Conservation (phyloP, 768 basidiomycete genomes). For the Termitomyces sp. region DNA sequence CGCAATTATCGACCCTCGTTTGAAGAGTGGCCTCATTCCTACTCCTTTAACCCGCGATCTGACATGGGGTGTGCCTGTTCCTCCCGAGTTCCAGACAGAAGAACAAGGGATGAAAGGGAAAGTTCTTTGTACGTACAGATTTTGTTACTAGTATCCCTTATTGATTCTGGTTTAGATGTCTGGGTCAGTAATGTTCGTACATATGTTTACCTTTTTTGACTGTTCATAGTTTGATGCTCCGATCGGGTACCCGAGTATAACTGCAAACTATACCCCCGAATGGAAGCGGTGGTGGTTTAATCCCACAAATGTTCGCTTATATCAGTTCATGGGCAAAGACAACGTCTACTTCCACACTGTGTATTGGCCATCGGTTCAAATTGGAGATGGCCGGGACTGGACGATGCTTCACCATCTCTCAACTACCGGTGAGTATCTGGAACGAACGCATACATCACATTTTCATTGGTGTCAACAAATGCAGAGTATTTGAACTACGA, state of each 20-base stretch:
- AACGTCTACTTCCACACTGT: slow-evolving; percentile 98
- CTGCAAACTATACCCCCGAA: slow-evolving; percentile 88
- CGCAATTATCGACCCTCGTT: slow-evolving; percentile 81
- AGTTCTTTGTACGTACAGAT: slow-evolving; percentile 78
- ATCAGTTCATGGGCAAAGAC: slow-evolving; percentile 99
- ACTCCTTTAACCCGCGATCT: slow-evolving; percentile 93
- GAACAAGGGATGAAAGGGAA: slow-evolving; percentile 87
- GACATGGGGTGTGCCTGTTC: slow-evolving; percentile 95
- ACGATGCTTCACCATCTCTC: slow-evolving; percentile 92
- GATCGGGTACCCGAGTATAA: slow-evolving; percentile 96
- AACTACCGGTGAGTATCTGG: slow-evolving; percentile 67
- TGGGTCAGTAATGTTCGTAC: slow-evolving; percentile 58
- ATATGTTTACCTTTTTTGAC: slow-evolving; percentile 9
- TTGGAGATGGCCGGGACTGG: slow-evolving; percentile 90
- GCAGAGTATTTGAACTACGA: slow-evolving; percentile 94
- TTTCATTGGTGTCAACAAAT: background rate
- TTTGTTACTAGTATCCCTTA: background rate
- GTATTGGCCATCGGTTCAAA: slow-evolving; percentile 85
- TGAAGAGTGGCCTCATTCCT: slow-evolving; percentile 81
- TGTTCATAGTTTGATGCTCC: slow-evolving; percentile 85
- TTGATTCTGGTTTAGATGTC: slow-evolving; percentile 54
- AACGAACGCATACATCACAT: background rate
- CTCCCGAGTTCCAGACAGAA: slow-evolving; percentile 47
- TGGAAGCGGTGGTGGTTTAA: slow-evolving; percentile 99
- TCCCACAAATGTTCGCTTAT: slow-evolving; percentile 81